Evolutionary conservation across 257 asterid genomes (phyloP), one percentile per base, ranked within the genome.

Genomic region (Petunia secreta): DNA sequence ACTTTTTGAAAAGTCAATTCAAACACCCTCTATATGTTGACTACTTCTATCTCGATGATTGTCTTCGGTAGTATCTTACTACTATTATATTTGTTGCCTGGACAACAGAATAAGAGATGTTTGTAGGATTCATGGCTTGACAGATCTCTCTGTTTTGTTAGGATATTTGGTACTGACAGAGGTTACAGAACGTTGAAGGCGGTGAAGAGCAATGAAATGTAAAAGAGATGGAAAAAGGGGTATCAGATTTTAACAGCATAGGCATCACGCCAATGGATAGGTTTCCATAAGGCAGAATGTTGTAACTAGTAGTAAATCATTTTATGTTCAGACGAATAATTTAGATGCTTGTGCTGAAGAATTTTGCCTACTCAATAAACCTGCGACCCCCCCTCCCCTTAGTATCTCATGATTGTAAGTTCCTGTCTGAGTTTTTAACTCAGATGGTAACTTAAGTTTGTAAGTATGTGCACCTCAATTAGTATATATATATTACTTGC

Each of bases 121-220:
- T 64, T 13, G 48, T 6, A 64, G 48, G 4, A 64, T 38, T 13
- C 10, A 0, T 38, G 25, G 38, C 4, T 5, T 64, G 71, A 64
- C 4, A 25, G 46, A 79, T 66, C 15, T 38, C 10, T 14, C 2
- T 50, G 16, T 16, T 44, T 77, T 59, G 67, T 77, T 79, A 95
- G 99, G 97, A 90, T 95, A 86, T 95, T 93, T 69, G 97, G 98
- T 62, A 93, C 98, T 3, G 99, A 95, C 75, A 83, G 86, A 69
- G 98, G 99, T 53, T 95, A 91, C 80, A 85, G 98, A 87, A 95
- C 89, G 85, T 83, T 93, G 91, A 92, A 91, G 91, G 93, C 83
- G 46, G 87, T 93, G 80, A 90, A 91, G 54, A 50, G 75, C 80
- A 91, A 89, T 86, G 91, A 85, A 68, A 84, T 78, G 82, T 89